Percentiles rank a stretch among this genome's conserved stretches.
phyloP scores from a whole-genome alignment of 2,329 filamentous ascomycete species.

The Fusarium drepaniforme region DNA sequence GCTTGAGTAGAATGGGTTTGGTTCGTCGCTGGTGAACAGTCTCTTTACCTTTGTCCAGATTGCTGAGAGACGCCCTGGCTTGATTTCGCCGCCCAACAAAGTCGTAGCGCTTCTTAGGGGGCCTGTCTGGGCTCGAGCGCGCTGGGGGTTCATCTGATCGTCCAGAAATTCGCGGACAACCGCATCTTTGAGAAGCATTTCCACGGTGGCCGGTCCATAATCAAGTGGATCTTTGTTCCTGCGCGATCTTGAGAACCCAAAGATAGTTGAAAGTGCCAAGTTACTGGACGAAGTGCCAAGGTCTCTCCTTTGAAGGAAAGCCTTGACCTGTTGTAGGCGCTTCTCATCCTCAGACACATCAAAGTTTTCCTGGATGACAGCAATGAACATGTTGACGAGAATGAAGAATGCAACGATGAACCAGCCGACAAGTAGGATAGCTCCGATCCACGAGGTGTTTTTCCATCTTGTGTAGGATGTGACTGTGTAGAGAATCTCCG shows the following conservation, averaged over 20 bases:
- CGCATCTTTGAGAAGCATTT: conserved; percentile 96
- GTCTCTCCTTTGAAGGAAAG: conserved; percentile 93
- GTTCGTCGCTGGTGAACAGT: conserved; percentile 74
- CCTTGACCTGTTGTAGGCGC: conserved; percentile 93
- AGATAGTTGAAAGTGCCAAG: conserved; percentile 79
- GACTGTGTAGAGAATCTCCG: conserved; percentile 84
- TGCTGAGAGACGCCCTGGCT: conserved; percentile 70
- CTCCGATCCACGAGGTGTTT: conserved; percentile 91
- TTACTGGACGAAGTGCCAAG: conserved; percentile 80
- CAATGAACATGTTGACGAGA: conserved; percentile 99
- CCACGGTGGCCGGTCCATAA: conserved; percentile 90
- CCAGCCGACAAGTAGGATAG: conserved; percentile 92
- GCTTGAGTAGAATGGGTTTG: conserved; percentile 94
- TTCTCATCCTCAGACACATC: conserved; percentile 99
- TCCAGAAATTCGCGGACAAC: conserved; percentile 96
- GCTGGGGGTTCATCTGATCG: conserved; percentile 54
- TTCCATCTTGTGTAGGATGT: conserved; percentile 75
- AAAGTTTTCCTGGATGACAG: conserved; percentile 99
- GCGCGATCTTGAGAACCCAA: conserved; percentile 70
- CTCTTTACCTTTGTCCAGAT: conserved; percentile 71
- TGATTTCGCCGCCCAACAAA: conserved; percentile 57
- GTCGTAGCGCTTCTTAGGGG: conserved; percentile 50
- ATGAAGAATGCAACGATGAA: conserved; percentile 97
- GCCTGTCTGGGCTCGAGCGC: conserved; percentile 48
- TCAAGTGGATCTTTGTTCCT: conserved; percentile 85